Evolutionary conservation across 2,329 filamentous ascomycete genomes (phyloP).

Genomic region (Bipolaris cookei): DNA sequence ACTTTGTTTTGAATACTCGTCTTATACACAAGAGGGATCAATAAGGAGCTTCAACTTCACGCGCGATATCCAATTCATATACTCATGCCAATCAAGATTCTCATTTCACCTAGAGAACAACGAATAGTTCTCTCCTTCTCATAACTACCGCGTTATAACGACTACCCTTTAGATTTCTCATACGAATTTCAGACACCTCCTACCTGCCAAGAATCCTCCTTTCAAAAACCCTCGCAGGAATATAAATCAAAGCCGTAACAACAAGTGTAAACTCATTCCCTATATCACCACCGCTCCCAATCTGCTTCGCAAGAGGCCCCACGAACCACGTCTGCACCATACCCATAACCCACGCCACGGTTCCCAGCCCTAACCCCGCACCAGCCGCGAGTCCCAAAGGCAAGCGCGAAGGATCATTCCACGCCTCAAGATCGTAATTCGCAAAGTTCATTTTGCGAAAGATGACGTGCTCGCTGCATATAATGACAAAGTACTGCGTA

Average conservation of each 20-base stretch:
- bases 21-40: too few relatives aligned
- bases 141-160: too few relatives aligned
- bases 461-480: conserved; percentile 54
- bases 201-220: conserved; percentile 34
- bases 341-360: conserved; percentile 59
- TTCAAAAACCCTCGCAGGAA: conserved; percentile 38
- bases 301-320: conserved; percentile 46
- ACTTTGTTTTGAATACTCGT: too few relatives aligned
- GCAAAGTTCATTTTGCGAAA: conserved; percentile 59
- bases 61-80: too few relatives aligned
- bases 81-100: too few relatives aligned
- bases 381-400: conserved; percentile 53
- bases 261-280: conserved; percentile 38
- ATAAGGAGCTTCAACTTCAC: too few relatives aligned
- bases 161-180: background rate
- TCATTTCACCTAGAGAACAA: too few relatives aligned
- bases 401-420: conserved; percentile 54
- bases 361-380: conserved; percentile 48
- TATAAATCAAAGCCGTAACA: conserved; percentile 37
- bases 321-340: conserved; percentile 66
- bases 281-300: conserved; percentile 37
- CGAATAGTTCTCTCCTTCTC: too few relatives aligned
- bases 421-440: conserved; percentile 55
- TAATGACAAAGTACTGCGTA: conserved; percentile 55
- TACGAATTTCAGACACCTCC: background rate